Evolutionary conservation across 2,329 filamentous ascomycete species (phyloP).

Genomic region (Pezicula carpinea): DNA sequence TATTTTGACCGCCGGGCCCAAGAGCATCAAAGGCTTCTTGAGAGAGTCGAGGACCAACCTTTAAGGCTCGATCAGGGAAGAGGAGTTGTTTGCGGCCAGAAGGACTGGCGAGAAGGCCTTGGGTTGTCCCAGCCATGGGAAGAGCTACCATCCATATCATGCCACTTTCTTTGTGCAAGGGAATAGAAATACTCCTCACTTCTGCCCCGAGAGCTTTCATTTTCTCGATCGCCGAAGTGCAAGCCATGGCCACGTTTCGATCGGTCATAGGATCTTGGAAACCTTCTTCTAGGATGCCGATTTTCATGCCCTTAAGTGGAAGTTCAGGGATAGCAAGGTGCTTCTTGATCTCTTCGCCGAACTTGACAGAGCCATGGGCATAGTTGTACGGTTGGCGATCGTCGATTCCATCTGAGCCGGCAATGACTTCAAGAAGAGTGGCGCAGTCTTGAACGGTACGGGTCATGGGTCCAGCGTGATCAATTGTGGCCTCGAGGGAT

Average conservation of each 20-base stretch:
- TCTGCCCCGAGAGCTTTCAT: constrained; percentile 42
- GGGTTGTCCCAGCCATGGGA: constrained; percentile 37
- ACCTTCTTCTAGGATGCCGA: constrained; percentile 42
- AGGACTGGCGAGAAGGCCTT: constrained; percentile 38
- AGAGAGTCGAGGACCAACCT: constrained; percentile 40
- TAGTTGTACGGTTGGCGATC: constrained; percentile 35
- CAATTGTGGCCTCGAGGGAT: constrained; percentile 44
- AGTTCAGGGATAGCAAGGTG: constrained; percentile 8
- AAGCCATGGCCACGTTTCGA: constrained; percentile 30
- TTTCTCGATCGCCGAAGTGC: constrained; percentile 35
- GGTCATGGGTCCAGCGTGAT: constrained; percentile 43
- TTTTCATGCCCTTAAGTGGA: constrained; percentile 28
- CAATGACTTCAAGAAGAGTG: constrained; percentile 38
- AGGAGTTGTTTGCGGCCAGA: constrained; percentile 41
- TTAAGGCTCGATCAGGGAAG: constrained; percentile 11
- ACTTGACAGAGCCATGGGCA: constrained; percentile 23
- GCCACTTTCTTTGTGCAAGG: constrained; percentile 41
- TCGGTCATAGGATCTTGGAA: constrained; percentile 37
- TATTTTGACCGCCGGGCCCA: constrained; percentile 50
- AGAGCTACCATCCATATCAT: constrained; percentile 47
- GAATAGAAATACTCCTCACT: constrained; percentile 46
- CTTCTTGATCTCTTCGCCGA: constrained; percentile 14
- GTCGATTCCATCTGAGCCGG: constrained; percentile 44
- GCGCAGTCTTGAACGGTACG: constrained; percentile 37
- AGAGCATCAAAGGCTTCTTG: constrained; percentile 46